Evolutionary conservation across 2,329 filamentous ascomycete species (phyloP).

Genomic region (Chaetomium sp.): DNA sequence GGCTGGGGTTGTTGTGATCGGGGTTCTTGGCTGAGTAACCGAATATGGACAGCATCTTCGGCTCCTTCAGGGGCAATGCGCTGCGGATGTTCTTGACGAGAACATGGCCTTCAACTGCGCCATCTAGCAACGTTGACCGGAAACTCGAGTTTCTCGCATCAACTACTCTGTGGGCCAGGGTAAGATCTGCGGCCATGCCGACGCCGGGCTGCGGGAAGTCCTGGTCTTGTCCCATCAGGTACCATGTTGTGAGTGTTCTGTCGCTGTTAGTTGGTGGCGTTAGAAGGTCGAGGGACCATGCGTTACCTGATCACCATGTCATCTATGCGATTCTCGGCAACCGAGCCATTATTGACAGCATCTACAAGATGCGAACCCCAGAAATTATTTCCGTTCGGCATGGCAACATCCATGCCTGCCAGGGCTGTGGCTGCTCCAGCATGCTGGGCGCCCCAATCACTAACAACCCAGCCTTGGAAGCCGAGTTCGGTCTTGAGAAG

Average conservation of each 20-base stretch:
- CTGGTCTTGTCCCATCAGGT: conserved; percentile 56
- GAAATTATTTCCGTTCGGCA: conserved; percentile 53
- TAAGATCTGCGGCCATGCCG: conserved; percentile 55
- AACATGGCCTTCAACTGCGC: conserved; percentile 64
- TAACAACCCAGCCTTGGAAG: conserved; percentile 66
- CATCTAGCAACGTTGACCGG: conserved; percentile 50
- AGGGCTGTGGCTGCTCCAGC: conserved; percentile 62
- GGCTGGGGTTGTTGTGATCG: conserved; percentile 46
- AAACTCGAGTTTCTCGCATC: conserved; percentile 56
- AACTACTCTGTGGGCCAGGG: conserved; percentile 53
- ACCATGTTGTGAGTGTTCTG: conserved; percentile 57
- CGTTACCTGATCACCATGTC: conserved; percentile 59
- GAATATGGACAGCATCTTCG: conserved; percentile 58
- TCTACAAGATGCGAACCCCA: conserved; percentile 58
- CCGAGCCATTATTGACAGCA: conserved; percentile 62
- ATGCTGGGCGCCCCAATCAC: conserved; percentile 70
- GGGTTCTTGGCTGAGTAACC: conserved; percentile 60
- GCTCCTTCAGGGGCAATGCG: conserved; percentile 56
- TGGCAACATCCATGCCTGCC: conserved; percentile 71
- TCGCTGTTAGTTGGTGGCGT: conserved; percentile 26
- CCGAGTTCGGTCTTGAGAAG: conserved; percentile 65
- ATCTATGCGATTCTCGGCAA: conserved; percentile 57
- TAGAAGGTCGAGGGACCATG: not conserved
- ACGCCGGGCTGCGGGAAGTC: conserved; percentile 50
- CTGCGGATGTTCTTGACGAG: conserved; percentile 63